Conservation (phyloP, 2,329 filamentous ascomycete genomes). For the Calonectria ilicicola region DNA sequence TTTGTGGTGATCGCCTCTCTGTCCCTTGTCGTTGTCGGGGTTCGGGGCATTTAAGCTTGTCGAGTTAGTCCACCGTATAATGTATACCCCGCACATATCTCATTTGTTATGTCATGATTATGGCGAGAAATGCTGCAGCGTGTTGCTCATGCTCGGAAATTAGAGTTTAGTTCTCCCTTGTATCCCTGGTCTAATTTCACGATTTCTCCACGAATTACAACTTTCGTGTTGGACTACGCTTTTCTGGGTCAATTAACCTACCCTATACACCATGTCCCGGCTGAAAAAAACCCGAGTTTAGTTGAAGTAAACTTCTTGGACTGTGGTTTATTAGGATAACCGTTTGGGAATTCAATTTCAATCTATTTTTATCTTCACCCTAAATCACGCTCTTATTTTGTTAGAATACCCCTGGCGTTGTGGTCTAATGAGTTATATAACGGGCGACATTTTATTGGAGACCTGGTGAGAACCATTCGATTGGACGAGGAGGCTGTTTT, state of each 20-base stretch:
- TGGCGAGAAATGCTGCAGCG: neutral
- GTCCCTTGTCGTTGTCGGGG: slow-evolving; percentile 10
- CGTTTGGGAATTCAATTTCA: too few relatives aligned
- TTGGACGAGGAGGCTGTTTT: too few relatives aligned
- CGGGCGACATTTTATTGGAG: too few relatives aligned
- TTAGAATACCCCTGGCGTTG: too few relatives aligned
- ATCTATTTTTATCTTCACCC: too few relatives aligned
- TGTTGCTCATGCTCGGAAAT: slow-evolving; percentile 12
- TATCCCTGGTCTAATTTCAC: neutral
- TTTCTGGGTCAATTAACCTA: neutral
- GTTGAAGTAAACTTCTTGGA: too few relatives aligned
- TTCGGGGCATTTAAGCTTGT: slow-evolving; percentile 12
- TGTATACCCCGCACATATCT: slow-evolving; percentile 13
- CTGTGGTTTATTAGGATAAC: too few relatives aligned
- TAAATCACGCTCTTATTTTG: too few relatives aligned
- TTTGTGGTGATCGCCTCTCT: neutral
- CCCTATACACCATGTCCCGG: neutral
- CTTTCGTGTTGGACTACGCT: neutral
- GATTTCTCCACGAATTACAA: slow-evolving; percentile 19
- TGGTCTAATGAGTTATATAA: too few relatives aligned
- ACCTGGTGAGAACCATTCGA: too few relatives aligned
- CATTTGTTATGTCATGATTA: neutral
- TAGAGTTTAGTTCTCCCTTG: neutral
- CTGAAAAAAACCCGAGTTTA: too few relatives aligned
- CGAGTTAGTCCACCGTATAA: neutral